phyloP scores from a whole-genome alignment of 805 yeast genomes.

The Lipomyces oligophaga region DNA sequence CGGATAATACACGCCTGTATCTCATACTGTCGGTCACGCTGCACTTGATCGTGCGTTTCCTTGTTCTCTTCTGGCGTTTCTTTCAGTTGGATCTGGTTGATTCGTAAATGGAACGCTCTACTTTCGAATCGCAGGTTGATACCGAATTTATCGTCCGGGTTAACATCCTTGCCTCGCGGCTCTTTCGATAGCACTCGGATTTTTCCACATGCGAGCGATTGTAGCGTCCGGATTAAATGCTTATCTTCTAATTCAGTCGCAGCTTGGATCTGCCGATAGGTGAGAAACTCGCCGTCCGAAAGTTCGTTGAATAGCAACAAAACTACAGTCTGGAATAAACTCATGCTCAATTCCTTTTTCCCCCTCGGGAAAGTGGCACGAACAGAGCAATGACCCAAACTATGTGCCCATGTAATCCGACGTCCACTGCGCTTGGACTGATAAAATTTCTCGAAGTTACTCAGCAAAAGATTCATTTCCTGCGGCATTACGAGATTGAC shows the following conservation, averaged over 20 bases:
- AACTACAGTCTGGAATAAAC: conserved; percentile 34
- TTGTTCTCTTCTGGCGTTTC: conserved; percentile 30
- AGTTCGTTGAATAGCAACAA: conserved; percentile 32
- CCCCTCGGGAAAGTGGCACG: conserved; percentile 35
- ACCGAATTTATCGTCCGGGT: conserved; percentile 28
- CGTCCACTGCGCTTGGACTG: conserved; percentile 29
- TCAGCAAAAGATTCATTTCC: conserved; percentile 28
- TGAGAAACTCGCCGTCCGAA: conserved; percentile 20
- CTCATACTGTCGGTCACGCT: conserved; percentile 36
- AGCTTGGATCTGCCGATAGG: conserved; percentile 25
- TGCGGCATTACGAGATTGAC: conserved; percentile 32
- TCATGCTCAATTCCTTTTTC: conserved; percentile 34
- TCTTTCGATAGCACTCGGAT: conserved; percentile 29
- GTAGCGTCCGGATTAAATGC: conserved; percentile 30
- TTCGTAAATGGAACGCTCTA: conserved; percentile 30
- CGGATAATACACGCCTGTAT: conserved; percentile 37
- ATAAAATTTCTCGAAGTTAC: conserved; percentile 32
- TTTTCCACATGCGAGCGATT: conserved; percentile 33
- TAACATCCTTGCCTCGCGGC: conserved; percentile 27
- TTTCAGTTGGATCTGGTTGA: conserved; percentile 31
- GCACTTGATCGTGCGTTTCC: conserved; percentile 30
- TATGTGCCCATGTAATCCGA: conserved; percentile 34
- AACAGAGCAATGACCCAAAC: conserved; percentile 34
- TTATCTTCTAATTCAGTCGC: conserved; percentile 27
- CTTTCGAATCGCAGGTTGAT: conserved; percentile 32